phyloP scores from a whole-genome alignment of 257 asterid genomes.

The Solanum pennellii region DNA sequence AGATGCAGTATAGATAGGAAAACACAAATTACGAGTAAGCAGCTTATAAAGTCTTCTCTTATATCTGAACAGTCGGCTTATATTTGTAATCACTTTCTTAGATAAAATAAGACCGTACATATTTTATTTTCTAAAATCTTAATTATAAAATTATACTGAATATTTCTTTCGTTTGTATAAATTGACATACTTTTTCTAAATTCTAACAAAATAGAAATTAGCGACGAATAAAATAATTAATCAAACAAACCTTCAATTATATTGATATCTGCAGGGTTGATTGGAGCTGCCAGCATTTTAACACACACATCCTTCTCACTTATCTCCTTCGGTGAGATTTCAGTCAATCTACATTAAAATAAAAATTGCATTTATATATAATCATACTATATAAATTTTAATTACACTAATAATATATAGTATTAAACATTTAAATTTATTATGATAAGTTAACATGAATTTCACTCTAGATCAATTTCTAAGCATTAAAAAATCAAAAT shows the following conservation, averaged over 20 bases:
- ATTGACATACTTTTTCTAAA: not conserved
- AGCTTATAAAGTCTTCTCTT: not conserved
- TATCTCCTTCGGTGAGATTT: constrained; percentile 55
- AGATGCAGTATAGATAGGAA: not conserved
- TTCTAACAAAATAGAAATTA: not conserved
- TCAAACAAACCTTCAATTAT: constrained; percentile 52
- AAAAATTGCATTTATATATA: not conserved
- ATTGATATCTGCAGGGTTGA: constrained; percentile 91
- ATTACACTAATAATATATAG: not conserved
- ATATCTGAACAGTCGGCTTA: too few species aligned
- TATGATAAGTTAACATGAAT: not conserved
- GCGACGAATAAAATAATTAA: too few species aligned
- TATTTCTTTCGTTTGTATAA: too few species aligned
- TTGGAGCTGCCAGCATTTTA: constrained; percentile 90
- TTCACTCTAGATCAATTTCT: not conserved
- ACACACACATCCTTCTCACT: constrained; percentile 73
- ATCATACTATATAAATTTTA: not conserved
- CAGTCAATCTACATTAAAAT: constrained; percentile 30
- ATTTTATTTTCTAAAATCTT: not conserved
- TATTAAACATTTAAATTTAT: too few species aligned
- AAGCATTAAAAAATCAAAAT: not conserved
- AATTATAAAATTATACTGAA: not conserved
- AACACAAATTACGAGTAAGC: not conserved
- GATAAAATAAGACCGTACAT: not conserved
- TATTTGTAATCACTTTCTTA: not conserved